Evolutionary conservation across 345 rosid genomes (phyloP), one percentile per base, ranked within the genome.

Genomic region (Cardamine occulta): DNA sequence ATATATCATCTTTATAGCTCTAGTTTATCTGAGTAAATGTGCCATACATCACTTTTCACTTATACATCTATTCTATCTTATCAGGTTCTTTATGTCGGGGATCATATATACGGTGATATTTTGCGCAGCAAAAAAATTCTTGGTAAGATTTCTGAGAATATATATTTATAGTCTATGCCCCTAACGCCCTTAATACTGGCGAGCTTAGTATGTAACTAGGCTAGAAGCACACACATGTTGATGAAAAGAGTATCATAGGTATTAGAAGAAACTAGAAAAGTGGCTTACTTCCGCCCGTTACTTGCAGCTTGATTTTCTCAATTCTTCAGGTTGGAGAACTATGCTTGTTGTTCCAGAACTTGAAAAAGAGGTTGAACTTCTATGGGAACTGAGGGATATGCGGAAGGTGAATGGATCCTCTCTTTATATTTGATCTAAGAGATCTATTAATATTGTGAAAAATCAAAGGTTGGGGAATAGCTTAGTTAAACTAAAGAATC

Each of bases 291-390:
- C 42, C 18, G 5, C n/a, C 35, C 54, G 52, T 28, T 14, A 55
- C 66, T 21, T 57, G 55, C 24, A 54, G 53, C 61, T 81, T 74
- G 8, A 45, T 31, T 75, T 55, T 55, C 6, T 40, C 24, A 42
- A 17, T 13, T 79, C 75, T 66, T 67, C 82, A 95, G 99, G 97
- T 12, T 95, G 99, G 97, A 91, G 97, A 70, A 95, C 99, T 10
- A 92, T 92, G 99, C 97, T 95, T 66, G 90, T 95, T 74, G 97
- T 95, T 58, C 97, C 99, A 26, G 99, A 95, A 85, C 93, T 95
- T 68, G 97, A 90, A 75, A 90, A 87, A 72, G 99, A 95, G 86
- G 96, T 95, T 44, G 85, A 90, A 72, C 85, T 95, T 78, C 89
- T 95, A 9, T 92, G 93, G 92, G 84, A 83, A 71, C 78, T 87